Conservation (phyloP, 345 rosid species). For the Corchorus capsularis region DNA sequence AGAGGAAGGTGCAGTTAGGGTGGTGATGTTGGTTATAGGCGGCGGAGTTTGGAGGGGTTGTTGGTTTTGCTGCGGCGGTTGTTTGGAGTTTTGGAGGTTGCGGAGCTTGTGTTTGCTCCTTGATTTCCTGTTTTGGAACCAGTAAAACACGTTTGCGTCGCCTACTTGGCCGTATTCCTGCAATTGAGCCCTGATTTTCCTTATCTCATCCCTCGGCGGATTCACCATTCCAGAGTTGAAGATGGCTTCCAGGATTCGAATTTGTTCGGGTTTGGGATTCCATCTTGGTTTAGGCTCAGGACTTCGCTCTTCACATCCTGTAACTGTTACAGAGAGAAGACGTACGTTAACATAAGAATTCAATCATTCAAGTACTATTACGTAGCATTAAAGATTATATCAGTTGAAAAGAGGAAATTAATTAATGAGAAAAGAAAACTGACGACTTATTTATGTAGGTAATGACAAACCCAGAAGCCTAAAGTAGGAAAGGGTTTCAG, state of each 20-base stretch:
- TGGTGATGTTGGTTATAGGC: conserved; percentile 19
- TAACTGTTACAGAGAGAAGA: conserved; percentile 18
- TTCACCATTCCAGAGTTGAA: conserved; percentile 99
- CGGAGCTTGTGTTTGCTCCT: conserved; percentile 94
- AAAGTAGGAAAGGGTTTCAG: not conserved
- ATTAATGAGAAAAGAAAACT: not conserved
- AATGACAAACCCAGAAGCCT: conserved; percentile 4
- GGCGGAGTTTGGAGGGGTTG: conserved; percentile 18
- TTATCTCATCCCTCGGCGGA: conserved; percentile 96
- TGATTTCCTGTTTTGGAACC: conserved; percentile 99
- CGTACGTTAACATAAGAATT: not conserved
- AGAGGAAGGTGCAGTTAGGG: conserved; percentile 39
- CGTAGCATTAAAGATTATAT: not conserved
- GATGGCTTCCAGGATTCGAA: conserved; percentile 89
- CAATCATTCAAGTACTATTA: not conserved
- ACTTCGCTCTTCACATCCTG: conserved; percentile 83
- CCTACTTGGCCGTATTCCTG: conserved; percentile 99
- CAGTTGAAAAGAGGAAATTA: not conserved
- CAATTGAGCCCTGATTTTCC: conserved; percentile 71
- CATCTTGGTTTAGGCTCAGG: conserved; percentile 99
- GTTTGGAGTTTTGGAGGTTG: conserved; percentile 66
- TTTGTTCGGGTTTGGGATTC: conserved; percentile 99
- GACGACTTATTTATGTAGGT: conserved; percentile 12
- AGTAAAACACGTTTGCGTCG: conserved; percentile 95
- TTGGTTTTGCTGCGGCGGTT: conserved; percentile 38